phyloP scores from a whole-genome alignment of 2,329 filamentous ascomycete species.

The Lizonia empirigonia region DNA sequence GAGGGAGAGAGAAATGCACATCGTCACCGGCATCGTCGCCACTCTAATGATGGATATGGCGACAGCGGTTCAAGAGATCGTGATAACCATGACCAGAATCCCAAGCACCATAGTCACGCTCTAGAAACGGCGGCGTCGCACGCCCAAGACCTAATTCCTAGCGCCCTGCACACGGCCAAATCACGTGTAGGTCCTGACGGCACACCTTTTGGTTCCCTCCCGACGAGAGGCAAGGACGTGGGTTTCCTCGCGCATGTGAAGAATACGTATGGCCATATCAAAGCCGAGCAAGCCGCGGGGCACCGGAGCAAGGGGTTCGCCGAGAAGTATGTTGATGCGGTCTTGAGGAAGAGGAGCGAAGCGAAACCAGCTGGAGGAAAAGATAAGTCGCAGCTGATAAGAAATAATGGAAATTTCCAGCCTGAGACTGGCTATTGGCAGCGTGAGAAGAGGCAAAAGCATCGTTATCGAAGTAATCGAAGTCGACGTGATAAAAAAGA shows the following conservation, averaged over 20 bases:
- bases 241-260: constrained; percentile 26
- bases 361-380: background rate
- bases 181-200: constrained; percentile 20
- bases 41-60: background rate
- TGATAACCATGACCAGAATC: background rate
- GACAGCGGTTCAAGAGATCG: background rate
- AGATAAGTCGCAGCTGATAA: background rate
- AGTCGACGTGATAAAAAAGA: background rate
- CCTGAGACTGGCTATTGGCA: no score
- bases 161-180: background rate
- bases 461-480: background rate
- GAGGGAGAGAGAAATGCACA: background rate
- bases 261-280: constrained; percentile 31
- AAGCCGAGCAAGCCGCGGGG: constrained; percentile 27
- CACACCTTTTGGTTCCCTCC: constrained; percentile 24
- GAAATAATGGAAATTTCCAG: background rate
- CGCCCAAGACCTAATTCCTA: background rate
- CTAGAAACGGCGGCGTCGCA: background rate
- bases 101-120: background rate
- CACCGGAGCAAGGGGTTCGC: constrained; percentile 17
- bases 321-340: constrained; percentile 21
- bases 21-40: background rate
- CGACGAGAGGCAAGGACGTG: constrained; percentile 23
- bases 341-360: constrained; percentile 11
- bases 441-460: no score